These are phyloP conservation scores for Quambalaria eucalypti DNA, from an alignment of 1,284 basidiomycete genomes.

Conservation along the genomic window DNA sequence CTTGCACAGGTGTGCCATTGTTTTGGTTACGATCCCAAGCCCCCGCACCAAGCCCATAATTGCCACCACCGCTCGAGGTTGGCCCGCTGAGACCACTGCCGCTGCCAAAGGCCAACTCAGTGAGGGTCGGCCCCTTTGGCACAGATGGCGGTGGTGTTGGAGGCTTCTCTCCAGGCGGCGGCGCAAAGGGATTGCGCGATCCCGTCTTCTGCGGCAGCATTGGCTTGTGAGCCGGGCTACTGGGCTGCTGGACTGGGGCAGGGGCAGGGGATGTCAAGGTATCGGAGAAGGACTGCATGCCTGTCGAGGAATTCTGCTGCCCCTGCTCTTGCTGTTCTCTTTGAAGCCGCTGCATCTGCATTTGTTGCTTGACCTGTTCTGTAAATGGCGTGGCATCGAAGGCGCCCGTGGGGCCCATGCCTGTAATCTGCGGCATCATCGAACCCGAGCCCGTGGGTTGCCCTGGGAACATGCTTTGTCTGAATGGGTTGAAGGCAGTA, in stretches of 20 bases:
- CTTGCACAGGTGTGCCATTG: no score
- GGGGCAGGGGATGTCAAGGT: constrained; percentile 50
- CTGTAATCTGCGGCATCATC: constrained; percentile 34
- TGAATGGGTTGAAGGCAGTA: constrained; percentile 69
- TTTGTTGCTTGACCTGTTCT: constrained; percentile 8
- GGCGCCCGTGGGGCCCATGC: constrained; percentile 17
- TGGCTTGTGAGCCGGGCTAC: constrained; percentile 45
- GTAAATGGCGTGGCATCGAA: constrained; percentile 14
- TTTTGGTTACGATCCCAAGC: constrained; percentile 28
- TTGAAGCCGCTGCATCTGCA: constrained; percentile 18
- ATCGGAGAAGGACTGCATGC: constrained; percentile 16
- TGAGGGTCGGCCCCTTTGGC: constrained; percentile 67
- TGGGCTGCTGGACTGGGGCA: constrained; percentile 17
- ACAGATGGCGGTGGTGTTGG: constrained; percentile 51
- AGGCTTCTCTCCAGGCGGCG: constrained; percentile 54
- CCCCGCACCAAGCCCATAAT: constrained; percentile 28
- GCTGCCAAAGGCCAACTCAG: constrained; percentile 58
- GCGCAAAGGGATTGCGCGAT: constrained; percentile 87
- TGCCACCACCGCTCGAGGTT: constrained; percentile 13
- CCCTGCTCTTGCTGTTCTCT: constrained; percentile 31
- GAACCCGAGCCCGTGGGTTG: constrained; percentile 4
- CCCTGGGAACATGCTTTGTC: constrained; percentile 38
- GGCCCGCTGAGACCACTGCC: constrained; percentile 47
- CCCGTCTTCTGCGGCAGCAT: constrained; percentile 87
- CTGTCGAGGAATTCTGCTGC: constrained; percentile 17